A percentile compares a stretch with the other conserved stretches of the same genome.
Conservation (phyloP, 2,329 filamentous ascomycete species). For the Colletotrichum sidae region DNA sequence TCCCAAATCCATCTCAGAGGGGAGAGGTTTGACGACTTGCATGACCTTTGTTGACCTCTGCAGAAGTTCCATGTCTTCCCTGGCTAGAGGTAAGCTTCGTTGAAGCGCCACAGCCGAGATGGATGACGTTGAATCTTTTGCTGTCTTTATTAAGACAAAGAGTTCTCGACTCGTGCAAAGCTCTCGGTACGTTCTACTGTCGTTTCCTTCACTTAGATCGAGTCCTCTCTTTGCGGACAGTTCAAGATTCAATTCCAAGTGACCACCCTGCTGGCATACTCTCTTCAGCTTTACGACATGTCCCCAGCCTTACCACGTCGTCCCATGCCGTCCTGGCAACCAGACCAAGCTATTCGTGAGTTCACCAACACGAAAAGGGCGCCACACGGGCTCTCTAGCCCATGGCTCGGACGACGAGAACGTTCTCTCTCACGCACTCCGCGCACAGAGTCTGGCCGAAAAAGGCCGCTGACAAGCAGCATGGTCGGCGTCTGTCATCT, state of each 20-base stretch:
- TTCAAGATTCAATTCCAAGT: too few species aligned
- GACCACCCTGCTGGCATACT: too few species aligned
- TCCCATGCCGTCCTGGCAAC: constrained; percentile 15
- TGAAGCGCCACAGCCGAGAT: constrained; percentile 17
- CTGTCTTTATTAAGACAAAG: neutral
- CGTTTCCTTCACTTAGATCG: too few species aligned
- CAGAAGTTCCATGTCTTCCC: neutral
- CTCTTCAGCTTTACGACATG: too few species aligned
- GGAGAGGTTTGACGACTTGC: too few species aligned
- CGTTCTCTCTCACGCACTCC: too few species aligned
- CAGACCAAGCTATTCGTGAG: neutral
- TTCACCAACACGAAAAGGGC: constrained; percentile 4
- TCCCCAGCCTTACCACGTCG: neutral
- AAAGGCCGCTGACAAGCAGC: neutral
- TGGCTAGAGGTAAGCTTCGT: neutral
- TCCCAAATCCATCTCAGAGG: neutral
- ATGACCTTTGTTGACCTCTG: neutral
- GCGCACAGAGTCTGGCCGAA: neutral
- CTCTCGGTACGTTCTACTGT: too few species aligned
- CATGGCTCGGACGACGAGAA: constrained; percentile 15
- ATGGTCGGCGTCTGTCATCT: neutral
- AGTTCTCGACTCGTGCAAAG: too few species aligned
- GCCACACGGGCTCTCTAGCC: constrained; percentile 14
- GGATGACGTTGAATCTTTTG: neutral
- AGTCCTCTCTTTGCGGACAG: too few species aligned